Conservation (phyloP, 2,329 filamentous ascomycete species). For the Pseudocercospora fuligena region DNA sequence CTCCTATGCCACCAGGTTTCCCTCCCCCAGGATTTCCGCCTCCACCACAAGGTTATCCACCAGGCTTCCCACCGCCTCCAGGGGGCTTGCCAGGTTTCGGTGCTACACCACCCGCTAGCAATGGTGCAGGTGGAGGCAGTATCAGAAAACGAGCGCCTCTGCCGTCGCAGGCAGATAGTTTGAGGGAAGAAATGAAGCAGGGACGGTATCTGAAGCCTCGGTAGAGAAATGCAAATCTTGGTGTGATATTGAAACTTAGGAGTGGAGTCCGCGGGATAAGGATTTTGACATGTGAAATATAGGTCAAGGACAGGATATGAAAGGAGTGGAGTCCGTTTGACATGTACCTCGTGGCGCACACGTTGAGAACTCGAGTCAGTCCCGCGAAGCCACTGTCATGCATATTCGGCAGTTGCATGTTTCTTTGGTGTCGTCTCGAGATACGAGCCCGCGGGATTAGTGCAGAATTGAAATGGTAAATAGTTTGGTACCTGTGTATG, state of each 20-base stretch:
- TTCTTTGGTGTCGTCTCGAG: not conserved
- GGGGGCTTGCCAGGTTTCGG: constrained; percentile 38
- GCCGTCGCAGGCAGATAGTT: constrained; percentile 81
- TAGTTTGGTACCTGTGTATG: not conserved
- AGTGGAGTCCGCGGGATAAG: not conserved
- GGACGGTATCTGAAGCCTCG: constrained; percentile 54
- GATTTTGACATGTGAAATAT: not conserved
- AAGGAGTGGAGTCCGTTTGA: not conserved
- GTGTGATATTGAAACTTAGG: not conserved
- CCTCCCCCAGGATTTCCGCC: constrained; percentile 32
- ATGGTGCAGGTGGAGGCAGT: constrained; percentile 32
- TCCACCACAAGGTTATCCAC: constrained; percentile 22
- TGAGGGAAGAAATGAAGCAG: constrained; percentile 74
- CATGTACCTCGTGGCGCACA: not conserved
- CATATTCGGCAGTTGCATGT: not conserved
- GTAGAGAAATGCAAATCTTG: constrained; percentile 4
- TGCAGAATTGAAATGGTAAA: not conserved
- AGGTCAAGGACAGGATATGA: not conserved
- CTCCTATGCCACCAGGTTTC: constrained; percentile 38
- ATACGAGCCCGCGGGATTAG: not conserved
- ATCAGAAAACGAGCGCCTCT: constrained; percentile 69
- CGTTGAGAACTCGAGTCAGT: not conserved
- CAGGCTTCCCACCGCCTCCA: constrained; percentile 33
- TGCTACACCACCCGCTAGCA: constrained; percentile 24
- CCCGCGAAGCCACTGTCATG: not conserved